Base-by-base conservation (phyloP, 2,329 filamentous ascomycete genomes). In the Balansia obtecta region DNA sequence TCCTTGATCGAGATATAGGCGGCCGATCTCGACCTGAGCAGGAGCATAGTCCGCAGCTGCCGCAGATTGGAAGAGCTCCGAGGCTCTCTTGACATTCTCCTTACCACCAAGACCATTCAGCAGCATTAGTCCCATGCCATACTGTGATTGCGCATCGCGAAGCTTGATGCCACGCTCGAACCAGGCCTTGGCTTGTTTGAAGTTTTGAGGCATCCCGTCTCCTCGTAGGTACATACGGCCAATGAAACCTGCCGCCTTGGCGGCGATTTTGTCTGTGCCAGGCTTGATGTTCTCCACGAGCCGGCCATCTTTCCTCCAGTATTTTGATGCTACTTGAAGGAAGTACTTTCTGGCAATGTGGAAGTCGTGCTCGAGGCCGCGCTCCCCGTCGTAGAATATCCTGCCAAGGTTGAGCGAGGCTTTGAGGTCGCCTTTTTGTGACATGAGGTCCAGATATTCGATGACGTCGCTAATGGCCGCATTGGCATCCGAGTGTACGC, bases 401-500 rank as follows among this genome's bases (percentile, higher is more conserved):
- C 88, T 82, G 3, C 87, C 90, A 0, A 96, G 72, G 54, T 86
- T 90, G 60, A 90, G 89, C 0, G 88, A 91, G 1, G 90, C 88
- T 63, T 87, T 89, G 50, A 88, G 79, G 61, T 95, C 88, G 11
- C 90, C 89, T 63, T 95, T 95, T 53, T 90, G 82, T 6, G 88
- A 88, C 75, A 95, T 85, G 41, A 95, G 75, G 59, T 95, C 88
- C 56, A 95, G 73, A 59, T 95, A 98, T 63, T 98, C 93, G 52
- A 98, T 81, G 15, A 97, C 86, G 65, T 98, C 91, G 59, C 95
- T 89, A 52, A 96, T 80, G 15, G 88, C 86, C 1, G 89, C 88
- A 60, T 95, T 85, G 1, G 85, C 80, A 61, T 93, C 86, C 2
- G 88, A 87, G 56, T 85, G 83, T 1, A 83, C 77, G 50, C 82